These are phyloP conservation scores for Lenwebbia sp. DNA, from an alignment of 345 rosid genomes.

Conservation along the genomic window DNA sequence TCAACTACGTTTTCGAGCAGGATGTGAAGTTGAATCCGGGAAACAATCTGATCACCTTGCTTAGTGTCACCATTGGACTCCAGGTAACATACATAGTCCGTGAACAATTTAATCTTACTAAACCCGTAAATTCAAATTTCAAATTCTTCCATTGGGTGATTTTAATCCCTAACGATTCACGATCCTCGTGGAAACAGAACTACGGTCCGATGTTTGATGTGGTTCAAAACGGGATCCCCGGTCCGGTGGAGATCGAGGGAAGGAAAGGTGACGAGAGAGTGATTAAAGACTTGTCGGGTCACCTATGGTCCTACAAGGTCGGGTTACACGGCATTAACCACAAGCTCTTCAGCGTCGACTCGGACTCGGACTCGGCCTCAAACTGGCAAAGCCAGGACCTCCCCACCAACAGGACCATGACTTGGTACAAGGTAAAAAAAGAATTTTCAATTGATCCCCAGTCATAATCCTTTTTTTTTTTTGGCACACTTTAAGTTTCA, in stretches of 20 bases:
- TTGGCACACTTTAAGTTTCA: background rate
- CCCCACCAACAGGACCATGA: constrained; percentile 9
- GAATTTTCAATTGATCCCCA: background rate
- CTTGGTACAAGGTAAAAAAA: constrained; percentile 43
- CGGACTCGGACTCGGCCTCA: background rate
- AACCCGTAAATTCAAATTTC: background rate
- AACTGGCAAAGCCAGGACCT: constrained; percentile 5
- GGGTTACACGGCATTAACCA: constrained; percentile 30
- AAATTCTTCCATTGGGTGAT: no score
- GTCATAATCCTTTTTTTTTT: no score
- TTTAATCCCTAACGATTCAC: background rate
- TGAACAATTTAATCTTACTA: background rate
- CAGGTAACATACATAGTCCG: constrained; percentile 13
- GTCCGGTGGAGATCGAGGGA: constrained; percentile 22
- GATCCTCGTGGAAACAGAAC: constrained; percentile 6
- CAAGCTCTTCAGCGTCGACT: background rate
- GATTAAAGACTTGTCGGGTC: constrained; percentile 31
- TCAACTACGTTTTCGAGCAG: constrained; percentile 23
- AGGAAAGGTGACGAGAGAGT: constrained; percentile 26
- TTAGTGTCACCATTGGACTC: constrained; percentile 51
- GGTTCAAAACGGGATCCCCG: constrained; percentile 12
- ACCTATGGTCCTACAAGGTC: constrained; percentile 41
- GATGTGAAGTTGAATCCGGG: constrained; percentile 26
- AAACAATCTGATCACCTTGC: constrained; percentile 30
- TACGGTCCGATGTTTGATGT: constrained; percentile 22